phyloP scores from a whole-genome alignment of 495 filamentous ascomycete species.

The Cudoniella acicularis region DNA sequence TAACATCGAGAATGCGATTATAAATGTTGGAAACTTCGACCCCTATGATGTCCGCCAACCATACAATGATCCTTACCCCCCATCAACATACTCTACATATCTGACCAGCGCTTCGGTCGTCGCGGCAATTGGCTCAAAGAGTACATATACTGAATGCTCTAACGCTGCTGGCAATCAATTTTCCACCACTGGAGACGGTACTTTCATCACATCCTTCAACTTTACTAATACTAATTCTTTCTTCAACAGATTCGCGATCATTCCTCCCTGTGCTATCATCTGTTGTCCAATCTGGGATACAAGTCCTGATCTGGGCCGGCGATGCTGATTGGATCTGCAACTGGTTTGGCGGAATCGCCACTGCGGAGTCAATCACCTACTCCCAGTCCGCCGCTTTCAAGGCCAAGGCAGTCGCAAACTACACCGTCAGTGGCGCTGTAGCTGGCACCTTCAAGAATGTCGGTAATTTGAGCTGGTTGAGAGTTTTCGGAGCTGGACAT shows the following conservation, averaged over 20 bases:
- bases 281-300: conserved; percentile 45
- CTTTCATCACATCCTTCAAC: conserved; percentile 19
- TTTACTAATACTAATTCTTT: background rate
- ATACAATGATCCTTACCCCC: conserved; percentile 41
- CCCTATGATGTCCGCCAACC: conserved; percentile 48
- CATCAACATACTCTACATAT: conserved; percentile 42
- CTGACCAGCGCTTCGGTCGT: conserved; percentile 33
- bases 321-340: conserved; percentile 56
- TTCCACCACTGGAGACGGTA: conserved; percentile 38
- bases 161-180: conserved; percentile 38
- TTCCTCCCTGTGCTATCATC: conserved; percentile 39
- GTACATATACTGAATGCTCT: conserved; percentile 42
- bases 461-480: conserved; percentile 46
- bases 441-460: conserved; percentile 47
- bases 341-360: conserved; percentile 42
- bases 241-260: conserved; percentile 33
- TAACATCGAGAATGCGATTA: conserved; percentile 40
- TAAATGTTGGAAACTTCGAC: conserved; percentile 34
- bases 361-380: conserved; percentile 42
- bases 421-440: conserved; percentile 43
- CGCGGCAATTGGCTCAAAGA: conserved; percentile 47
- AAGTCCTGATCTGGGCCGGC: conserved; percentile 49
- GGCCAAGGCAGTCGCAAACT: conserved; percentile 32
- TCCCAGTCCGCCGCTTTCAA: conserved; percentile 35
- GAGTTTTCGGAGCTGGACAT: conserved; percentile 49